Evolutionary conservation across 2,329 filamentous ascomycete genomes (phyloP).

Genomic region (Aureobasidium subglaciale): DNA sequence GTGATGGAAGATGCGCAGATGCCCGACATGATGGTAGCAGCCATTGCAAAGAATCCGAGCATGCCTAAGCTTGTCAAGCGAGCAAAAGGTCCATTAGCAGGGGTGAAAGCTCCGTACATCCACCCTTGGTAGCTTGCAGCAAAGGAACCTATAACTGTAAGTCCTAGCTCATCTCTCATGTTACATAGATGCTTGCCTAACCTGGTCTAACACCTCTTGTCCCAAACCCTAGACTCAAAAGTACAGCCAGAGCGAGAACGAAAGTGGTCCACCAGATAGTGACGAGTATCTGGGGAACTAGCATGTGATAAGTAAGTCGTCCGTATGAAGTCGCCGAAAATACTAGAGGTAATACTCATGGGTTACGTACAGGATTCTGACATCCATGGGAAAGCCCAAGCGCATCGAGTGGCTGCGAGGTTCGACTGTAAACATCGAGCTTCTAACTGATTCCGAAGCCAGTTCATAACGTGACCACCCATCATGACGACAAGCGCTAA

Average conservation of each 20-base stretch:
- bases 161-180: not conserved
- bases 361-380: too few relatives aligned
- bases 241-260: not conserved
- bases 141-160: not conserved
- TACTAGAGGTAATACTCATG: too few relatives aligned
- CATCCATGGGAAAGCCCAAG: too few relatives aligned
- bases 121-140: not conserved
- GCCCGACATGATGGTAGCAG: not conserved
- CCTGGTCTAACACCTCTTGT: not conserved
- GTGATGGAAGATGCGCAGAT: not conserved
- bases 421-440: too few relatives aligned
- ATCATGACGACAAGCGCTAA: too few relatives aligned
- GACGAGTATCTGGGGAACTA: not conserved
- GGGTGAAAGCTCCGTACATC: not conserved
- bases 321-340: too few relatives aligned
- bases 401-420: too few relatives aligned
- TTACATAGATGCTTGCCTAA: not conserved
- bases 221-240: not conserved
- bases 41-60: not conserved
- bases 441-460: too few relatives aligned
- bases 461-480: too few relatives aligned
- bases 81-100: not conserved
- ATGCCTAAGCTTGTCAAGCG: not conserved
- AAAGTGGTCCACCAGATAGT: not conserved
- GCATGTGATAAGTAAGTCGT: too few relatives aligned